phyloP scores from a whole-genome alignment of 805 yeast species.

The Candida incommunis region DNA sequence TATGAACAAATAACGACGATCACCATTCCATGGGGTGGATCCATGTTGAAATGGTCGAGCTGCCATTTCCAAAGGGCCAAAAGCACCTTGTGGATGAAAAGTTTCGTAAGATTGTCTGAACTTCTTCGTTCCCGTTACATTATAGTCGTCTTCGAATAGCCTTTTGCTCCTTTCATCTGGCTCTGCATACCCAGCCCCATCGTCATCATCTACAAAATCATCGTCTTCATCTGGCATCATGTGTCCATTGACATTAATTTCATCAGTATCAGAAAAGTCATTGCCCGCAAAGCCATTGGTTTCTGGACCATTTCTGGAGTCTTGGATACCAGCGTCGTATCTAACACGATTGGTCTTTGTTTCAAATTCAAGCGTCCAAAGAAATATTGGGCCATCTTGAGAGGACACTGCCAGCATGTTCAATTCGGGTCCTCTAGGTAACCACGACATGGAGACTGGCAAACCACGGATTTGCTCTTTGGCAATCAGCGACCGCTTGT shows the following conservation, averaged over 20 bases:
- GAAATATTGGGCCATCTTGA: neutral
- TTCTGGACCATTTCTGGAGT: neutral
- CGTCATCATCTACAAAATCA: constrained; percentile 1
- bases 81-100: neutral
- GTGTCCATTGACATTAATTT: neutral
- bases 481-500: constrained; percentile 20
- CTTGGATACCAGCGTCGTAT: neutral
- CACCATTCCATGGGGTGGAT: constrained; percentile 64
- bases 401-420: neutral
- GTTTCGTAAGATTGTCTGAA: neutral
- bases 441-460: neutral
- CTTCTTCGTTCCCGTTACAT: neutral
- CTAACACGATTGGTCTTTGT: neutral
- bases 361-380: neutral
- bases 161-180: neutral
- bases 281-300: neutral
- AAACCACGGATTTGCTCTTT: constrained; percentile 13
- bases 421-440: neutral
- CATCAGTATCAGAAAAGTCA: neutral
- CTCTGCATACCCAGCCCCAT: constrained; percentile 3
- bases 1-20: constrained; percentile 68
- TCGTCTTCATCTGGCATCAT: neutral
- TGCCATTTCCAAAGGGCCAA: constrained; percentile 1
- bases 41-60: constrained; percentile 67
- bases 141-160: constrained; percentile 1